Base-by-base conservation (phyloP, 768 basidiomycete species). In the Gloeopeniophorella convolvens region DNA sequence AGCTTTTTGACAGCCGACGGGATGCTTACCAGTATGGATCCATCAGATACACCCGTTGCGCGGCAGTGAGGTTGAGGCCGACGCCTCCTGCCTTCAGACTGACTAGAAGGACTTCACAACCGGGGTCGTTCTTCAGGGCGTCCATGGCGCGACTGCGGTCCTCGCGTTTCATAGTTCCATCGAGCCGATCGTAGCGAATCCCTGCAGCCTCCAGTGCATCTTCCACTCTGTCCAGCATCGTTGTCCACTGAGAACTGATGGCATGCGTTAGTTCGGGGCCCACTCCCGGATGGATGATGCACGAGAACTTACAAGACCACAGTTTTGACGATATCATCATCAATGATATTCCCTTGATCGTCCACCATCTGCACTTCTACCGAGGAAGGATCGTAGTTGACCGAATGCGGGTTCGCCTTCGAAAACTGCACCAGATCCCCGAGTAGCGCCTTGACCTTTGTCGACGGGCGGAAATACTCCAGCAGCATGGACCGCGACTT, bases 131-230 rank as follows among this genome's bases (percentile, higher is more conserved):
- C 69, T 93, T 94, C 51, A 99, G 74, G 2, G 85, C 81, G 13
- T 96, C 92, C 87, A 97, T 94, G 3, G 96, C 89, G 47, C 79
- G 77, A 11, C 82, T 85, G 15, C 96, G 83, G 47, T 95, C 93
- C 45, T 96, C 94, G 41, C 95, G 85, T 65, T 89, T 94, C 96
- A 99, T 99, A 3, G 91, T 93, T 1, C 96, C 96, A 66, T 99
- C 96, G 35, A 99, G 70, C 42, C 96, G 83, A 59, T 93, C 88
- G 64, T 90, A 96, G 21, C 77, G 79, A 62, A 99, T 99, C 23
- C 80, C 76, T 9, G 84, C 79, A 27, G 78, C 72, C 58, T 90
- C 85, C 26, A 97, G 68, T 26, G 92, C 93, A 57, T 94, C 92
- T 66, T 94, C 91, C 45, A 97, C 77, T 64, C 89, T 89, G 68